These are phyloP conservation scores for Gossypium thurberi DNA, from an alignment of 345 rosid genomes.

Conservation along the genomic window DNA sequence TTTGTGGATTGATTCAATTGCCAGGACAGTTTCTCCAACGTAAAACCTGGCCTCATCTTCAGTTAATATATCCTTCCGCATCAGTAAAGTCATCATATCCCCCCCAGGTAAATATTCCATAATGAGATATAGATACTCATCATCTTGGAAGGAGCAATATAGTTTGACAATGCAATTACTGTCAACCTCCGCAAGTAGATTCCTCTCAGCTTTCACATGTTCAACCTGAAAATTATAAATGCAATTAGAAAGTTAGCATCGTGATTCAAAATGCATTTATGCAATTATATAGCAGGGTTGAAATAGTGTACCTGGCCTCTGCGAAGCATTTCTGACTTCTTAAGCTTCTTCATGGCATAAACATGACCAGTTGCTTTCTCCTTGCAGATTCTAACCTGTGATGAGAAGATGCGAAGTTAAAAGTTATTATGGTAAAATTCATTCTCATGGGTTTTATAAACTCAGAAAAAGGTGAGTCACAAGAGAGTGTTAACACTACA, in stretches of 20 bases:
- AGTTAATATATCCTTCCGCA: conserved; percentile 91
- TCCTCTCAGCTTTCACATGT: conserved; percentile 98
- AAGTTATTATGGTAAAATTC: background rate
- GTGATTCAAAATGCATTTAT: background rate
- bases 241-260: conserved; percentile 12
- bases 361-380: conserved; percentile 85
- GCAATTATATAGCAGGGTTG: background rate
- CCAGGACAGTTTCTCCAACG: conserved; percentile 91
- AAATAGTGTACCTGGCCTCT: conserved; percentile 71
- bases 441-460: background rate
- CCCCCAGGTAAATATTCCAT: conserved; percentile 99
- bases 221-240: conserved; percentile 60
- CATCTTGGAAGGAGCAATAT: conserved; percentile 97
- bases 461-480: background rate
- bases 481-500: background rate
- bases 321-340: conserved; percentile 95
- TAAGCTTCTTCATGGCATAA: conserved; percentile 93
- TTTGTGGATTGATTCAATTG: conserved; percentile 93
- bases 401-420: conserved; percentile 10
- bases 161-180: conserved; percentile 93
- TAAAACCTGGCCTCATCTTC: conserved; percentile 96
- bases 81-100: conserved; percentile 98
- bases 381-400: conserved; percentile 81
- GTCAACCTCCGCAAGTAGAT: conserved; percentile 95
- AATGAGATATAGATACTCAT: conserved; percentile 79